Conservation (phyloP, 179 eudicot species). For the Spergularia azorica region DNA sequence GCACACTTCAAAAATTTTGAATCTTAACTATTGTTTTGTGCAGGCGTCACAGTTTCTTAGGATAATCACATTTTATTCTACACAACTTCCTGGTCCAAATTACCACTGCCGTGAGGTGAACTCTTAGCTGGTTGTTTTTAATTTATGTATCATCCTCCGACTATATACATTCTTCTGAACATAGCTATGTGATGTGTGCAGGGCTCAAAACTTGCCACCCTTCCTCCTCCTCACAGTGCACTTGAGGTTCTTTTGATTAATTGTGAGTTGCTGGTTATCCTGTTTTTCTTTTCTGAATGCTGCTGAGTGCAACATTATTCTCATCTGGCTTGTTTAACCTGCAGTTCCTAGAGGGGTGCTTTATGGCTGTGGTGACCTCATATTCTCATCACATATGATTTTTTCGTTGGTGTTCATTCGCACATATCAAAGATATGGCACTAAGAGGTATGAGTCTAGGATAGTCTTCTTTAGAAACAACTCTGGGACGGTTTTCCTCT, state of each 20-base stretch:
- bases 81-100: constrained; percentile 94
- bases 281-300: background rate
- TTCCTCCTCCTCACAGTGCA: constrained; percentile 62
- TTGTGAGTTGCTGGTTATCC: constrained; percentile 43
- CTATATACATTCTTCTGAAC: background rate
- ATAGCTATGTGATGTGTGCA: constrained; percentile 26
- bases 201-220: constrained; percentile 79
- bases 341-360: constrained; percentile 88
- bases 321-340: constrained; percentile 23
- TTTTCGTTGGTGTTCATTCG: constrained; percentile 88
- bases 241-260: constrained; percentile 60
- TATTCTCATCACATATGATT: constrained; percentile 98
- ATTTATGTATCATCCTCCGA: background rate
- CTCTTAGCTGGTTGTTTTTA: background rate
- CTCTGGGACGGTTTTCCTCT: background rate
- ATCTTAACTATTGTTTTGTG: background rate
- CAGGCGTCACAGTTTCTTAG: constrained; percentile 55
- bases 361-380: constrained; percentile 96
- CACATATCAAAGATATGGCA: constrained; percentile 85
- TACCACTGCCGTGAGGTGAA: constrained; percentile 94
- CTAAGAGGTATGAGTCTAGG: constrained; percentile 53
- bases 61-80: constrained; percentile 83
- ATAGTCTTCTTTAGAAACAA: background rate
- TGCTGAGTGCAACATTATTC: background rate
- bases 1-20: background rate